A percentile compares a stretch with the other conserved stretches of the same genome.
Conservation (phyloP, 179 eudicot genomes). For the Amaranthus tricolor region DNA sequence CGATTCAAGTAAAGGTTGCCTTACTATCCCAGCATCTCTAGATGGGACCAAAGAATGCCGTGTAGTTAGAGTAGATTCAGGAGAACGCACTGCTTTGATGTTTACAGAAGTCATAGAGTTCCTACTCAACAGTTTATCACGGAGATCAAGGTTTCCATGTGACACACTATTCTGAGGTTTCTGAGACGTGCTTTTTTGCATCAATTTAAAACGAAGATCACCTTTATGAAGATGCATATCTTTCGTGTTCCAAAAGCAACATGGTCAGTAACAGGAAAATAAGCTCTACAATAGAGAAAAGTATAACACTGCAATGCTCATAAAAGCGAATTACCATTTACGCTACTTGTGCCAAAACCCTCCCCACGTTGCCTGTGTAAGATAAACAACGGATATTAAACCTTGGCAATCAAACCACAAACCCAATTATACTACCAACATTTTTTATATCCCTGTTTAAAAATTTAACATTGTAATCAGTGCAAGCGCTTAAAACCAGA, state of each 20-base stretch:
- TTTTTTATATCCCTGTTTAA: not conserved
- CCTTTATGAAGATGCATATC: slow-evolving; percentile 48
- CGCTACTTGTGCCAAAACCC: slow-evolving; percentile 30
- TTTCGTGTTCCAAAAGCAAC: slow-evolving; percentile 32
- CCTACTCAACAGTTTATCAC: slow-evolving; percentile 58
- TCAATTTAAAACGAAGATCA: slow-evolving; percentile 81
- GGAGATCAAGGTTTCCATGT: slow-evolving; percentile 53
- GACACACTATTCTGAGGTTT: slow-evolving; percentile 34
- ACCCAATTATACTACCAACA: not conserved
- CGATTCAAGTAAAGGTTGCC: slow-evolving; percentile 21
- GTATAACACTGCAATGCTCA: not conserved
- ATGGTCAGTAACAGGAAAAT: slow-evolving; percentile 25
- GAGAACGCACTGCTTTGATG: slow-evolving; percentile 26
- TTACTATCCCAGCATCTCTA: slow-evolving; percentile 27
- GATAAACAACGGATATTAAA: slow-evolving; percentile 15
- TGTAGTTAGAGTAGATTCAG: slow-evolving; percentile 28
- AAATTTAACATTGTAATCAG: not conserved
- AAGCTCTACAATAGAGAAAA: slow-evolving; percentile 19
- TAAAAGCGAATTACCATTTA: slow-evolving; percentile 48
- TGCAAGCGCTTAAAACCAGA: not conserved
- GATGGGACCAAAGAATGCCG: slow-evolving; percentile 24
- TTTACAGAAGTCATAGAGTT: slow-evolving; percentile 39
- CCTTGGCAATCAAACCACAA: slow-evolving; percentile 1
- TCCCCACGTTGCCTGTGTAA: slow-evolving; percentile 64
- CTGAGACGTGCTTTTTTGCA: slow-evolving; percentile 45